These are phyloP conservation scores for Sanguinoderma infundibulare DNA, from an alignment of 1,284 basidiomycete species.

Conservation along the genomic window DNA sequence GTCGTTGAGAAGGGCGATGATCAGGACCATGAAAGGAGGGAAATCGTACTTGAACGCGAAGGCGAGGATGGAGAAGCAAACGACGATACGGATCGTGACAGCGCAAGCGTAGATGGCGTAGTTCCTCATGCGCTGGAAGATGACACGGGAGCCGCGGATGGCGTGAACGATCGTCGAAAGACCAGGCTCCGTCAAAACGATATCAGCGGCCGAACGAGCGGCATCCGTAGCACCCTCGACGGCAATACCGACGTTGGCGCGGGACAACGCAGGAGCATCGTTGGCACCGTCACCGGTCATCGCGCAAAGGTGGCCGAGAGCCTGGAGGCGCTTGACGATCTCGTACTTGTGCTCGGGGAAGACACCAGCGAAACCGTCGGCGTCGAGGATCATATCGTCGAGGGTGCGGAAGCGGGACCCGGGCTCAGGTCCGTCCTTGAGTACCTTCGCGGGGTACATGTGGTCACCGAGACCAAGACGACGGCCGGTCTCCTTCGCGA, in stretches of 20 bases:
- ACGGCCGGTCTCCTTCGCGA: conserved; percentile 98
- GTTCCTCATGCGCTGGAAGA: conserved; percentile 98
- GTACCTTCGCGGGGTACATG: conserved; percentile 96
- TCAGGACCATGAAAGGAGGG: conserved; percentile 99
- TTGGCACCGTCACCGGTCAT: conserved; percentile 99
- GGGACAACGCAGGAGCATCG: conserved; percentile 92
- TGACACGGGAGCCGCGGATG: conserved; percentile 93
- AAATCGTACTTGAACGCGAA: conserved; percentile 98
- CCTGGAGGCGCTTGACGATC: conserved; percentile 93
- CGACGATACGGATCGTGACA: conserved; percentile 98
- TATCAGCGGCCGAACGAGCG: conserved; percentile 94
- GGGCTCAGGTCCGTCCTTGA: conserved; percentile 88
- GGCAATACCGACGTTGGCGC: conserved; percentile 96
- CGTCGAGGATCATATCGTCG: conserved; percentile 94
- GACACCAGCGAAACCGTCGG: conserved; percentile 92
- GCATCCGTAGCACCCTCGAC: conserved; percentile 97
- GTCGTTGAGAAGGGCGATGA: conserved; percentile 96
- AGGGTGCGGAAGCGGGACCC: conserved; percentile 80
- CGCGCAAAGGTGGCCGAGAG: conserved; percentile 85
- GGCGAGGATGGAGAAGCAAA: conserved; percentile 94
- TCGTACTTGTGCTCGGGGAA: conserved; percentile 97
- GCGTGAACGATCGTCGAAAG: conserved; percentile 96
- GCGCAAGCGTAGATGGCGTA: conserved; percentile 93
- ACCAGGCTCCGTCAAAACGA: conserved; percentile 94
- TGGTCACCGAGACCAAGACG: conserved; percentile 96